Evolutionary conservation across 139 green algal genomes (phyloP).

Genomic region (Mesostigma viride): DNA sequence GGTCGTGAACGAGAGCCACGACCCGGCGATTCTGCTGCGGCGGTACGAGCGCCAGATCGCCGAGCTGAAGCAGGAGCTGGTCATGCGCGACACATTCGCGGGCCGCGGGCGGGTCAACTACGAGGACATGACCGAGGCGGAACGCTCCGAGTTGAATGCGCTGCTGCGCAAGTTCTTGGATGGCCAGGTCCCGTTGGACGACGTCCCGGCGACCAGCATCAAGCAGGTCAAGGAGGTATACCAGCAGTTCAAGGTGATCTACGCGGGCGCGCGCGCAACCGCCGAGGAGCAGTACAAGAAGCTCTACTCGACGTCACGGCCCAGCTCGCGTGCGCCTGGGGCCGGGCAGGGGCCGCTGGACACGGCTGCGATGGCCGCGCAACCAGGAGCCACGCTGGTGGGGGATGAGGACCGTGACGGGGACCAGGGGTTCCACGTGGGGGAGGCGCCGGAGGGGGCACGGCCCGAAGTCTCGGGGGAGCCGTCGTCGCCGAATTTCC

Average conservation of each 20-base stretch:
- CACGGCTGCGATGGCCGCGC: no score
- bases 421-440: neutral
- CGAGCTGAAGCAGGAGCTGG: constrained; percentile 72
- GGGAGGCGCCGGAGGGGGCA: neutral
- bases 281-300: neutral
- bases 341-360: no score
- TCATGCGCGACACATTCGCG: constrained; percentile 64
- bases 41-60: constrained; percentile 60
- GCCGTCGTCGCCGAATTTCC: no score
- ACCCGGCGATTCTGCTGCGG: constrained; percentile 32
- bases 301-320: no score
- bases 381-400: no score
- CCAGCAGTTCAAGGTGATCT: neutral
- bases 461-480: no score
- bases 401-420: no score
- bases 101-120: constrained; percentile 48
- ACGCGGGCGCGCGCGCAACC: neutral
- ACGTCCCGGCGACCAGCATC: constrained; percentile 46
- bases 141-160: constrained; percentile 44
- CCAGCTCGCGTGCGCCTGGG: no score
- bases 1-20: constrained; percentile 51
- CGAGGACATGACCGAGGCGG: no score
- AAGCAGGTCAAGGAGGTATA: constrained; percentile 54
- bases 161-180: constrained; percentile 13
- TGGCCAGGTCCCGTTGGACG: constrained; percentile 40